Conservation (phyloP, 306 rosid species). For the Calophaca sinica region DNA sequence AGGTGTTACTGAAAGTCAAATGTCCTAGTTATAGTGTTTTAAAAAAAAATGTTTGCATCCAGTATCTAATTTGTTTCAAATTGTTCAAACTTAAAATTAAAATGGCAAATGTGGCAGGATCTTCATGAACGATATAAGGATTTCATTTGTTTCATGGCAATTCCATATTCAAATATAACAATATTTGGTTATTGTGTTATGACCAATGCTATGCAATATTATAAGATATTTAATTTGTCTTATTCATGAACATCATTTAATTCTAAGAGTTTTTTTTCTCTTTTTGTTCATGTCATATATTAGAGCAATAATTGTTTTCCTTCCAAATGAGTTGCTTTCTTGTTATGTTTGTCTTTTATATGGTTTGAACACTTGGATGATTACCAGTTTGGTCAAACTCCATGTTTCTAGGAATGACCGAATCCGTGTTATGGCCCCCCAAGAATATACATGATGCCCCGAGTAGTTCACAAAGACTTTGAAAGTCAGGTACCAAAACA, state of each 20-base stretch:
- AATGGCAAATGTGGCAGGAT: background rate
- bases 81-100: background rate
- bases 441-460: background rate
- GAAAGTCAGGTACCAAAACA: constrained; percentile 33
- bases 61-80: background rate
- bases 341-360: constrained; percentile 8
- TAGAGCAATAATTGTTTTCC: background rate
- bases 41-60: background rate
- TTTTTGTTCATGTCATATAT: background rate
- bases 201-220: background rate
- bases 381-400: constrained; percentile 39
- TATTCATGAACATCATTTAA: background rate
- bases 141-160: background rate
- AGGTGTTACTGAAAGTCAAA: too few species aligned
- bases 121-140: background rate
- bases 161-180: background rate
- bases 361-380: background rate
- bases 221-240: background rate
- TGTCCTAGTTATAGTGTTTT: too few species aligned
- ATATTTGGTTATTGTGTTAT: background rate
- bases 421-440: constrained; percentile 20
- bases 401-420: constrained; percentile 60
- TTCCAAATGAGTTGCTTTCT: background rate
- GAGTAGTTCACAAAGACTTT: constrained; percentile 20
- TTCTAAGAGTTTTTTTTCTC: background rate